Base-by-base conservation (phyloP, 495 filamentous ascomycete genomes). In the Penicillium turbatum region DNA sequence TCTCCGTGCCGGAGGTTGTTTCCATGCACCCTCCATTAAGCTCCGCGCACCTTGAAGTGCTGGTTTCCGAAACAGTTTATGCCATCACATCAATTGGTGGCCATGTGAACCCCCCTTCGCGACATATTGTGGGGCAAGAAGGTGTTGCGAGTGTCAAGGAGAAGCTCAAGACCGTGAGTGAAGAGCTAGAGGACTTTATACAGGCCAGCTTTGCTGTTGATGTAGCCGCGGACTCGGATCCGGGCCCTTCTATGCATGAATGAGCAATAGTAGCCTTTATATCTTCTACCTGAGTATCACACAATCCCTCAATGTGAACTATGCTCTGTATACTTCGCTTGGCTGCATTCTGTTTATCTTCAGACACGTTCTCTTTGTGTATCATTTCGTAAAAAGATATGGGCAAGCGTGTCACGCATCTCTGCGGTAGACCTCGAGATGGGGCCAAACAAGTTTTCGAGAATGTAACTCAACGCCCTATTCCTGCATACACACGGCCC, bases 171-270 rank as follows among this genome's bases (percentile, higher is more conserved):
- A 97, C 90, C 17, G 87, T 96, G 2, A 95, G 89, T 48, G 92
- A 97, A 65, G 93, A 97, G 71, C 63, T 97, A 35, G 93, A 97
- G 67, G 93, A 97, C 52, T 97, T 97, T 72, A 85, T 96, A 29
- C 89, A 93, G 59, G 86, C 88, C 19, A 96, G 90, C 55, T 79
- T 86, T 56, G 86, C 86, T 1, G 90, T 92, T 32, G 91, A 93
- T 67, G 87, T 92, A 60, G 83, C 69, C 26, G 67, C 65, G 21
- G 66, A 73, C 57, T 57, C 61, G n/a, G 70, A 72, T 53, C 53
- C 62, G 32, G 48, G 57, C 36, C 38, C 59, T 26, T 36, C 56
- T 27, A 62, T 58, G 46, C 58, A 24, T 24, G 21, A 24, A 24
- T 24, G 21, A 24, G 21, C 21, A 24, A 4, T 24, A 4, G 2